Evolutionary conservation across 1,284 basidiomycete species (phyloP).

Genomic region (Coniferiporia weirii): DNA sequence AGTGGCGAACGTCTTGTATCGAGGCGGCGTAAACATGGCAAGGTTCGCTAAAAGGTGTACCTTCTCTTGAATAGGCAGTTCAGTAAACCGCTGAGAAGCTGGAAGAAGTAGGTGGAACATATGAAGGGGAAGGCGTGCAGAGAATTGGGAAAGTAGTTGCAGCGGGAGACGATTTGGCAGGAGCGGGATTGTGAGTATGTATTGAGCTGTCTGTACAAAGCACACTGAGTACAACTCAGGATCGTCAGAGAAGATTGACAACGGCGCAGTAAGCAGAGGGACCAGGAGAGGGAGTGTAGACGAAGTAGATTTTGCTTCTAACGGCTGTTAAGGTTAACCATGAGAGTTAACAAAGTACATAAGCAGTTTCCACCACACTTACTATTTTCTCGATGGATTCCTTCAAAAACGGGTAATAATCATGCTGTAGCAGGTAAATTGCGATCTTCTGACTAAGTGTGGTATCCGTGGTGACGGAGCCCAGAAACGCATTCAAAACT

Average conservation of each 20-base stretch:
- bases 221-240: conserved; percentile 18
- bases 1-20: conserved; percentile 41
- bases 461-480: conserved; percentile 28
- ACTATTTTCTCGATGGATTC: conserved; percentile 20
- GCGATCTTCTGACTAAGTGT: conserved; percentile 29
- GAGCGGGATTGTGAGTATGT: conserved; percentile 57
- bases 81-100: conserved; percentile 28
- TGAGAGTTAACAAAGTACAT: not conserved
- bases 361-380: conserved; percentile 3
- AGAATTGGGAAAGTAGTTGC: conserved; percentile 39
- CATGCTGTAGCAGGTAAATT: conserved; percentile 38
- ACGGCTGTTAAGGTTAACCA: not conserved
- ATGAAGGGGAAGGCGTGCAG: conserved; percentile 41
- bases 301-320: conserved; percentile 18
- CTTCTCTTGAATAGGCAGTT: conserved; percentile 28
- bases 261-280: conserved; percentile 34
- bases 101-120: conserved; percentile 32
- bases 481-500: conserved; percentile 36
- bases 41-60: conserved; percentile 64
- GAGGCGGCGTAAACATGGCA: conserved; percentile 51
- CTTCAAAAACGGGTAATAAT: conserved; percentile 22
- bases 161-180: conserved; percentile 67
- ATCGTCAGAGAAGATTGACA: conserved; percentile 19
- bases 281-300: conserved; percentile 11
- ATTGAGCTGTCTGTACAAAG: conserved; percentile 32